Evolutionary conservation across 345 rosid genomes (phyloP).

Genomic region (Gynandropsis gynandra): DNA sequence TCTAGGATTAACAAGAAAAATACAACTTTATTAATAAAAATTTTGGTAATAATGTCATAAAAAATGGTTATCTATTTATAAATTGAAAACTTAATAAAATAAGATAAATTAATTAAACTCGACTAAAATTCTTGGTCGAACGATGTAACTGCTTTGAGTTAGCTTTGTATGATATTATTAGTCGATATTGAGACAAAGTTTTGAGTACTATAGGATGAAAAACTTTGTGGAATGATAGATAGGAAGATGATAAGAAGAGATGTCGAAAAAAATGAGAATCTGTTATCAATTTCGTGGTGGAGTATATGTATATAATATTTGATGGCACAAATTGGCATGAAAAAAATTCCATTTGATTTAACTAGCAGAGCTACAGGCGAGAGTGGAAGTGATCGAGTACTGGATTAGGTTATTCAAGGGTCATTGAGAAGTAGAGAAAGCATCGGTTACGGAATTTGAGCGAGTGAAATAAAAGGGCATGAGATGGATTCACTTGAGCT

Average conservation of each 20-base stretch:
- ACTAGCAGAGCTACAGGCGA: background rate
- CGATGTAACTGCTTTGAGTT: too few species aligned
- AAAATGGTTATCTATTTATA: too few species aligned
- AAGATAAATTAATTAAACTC: too few species aligned
- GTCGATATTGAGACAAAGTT: conserved; percentile 5
- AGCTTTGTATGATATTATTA: background rate
- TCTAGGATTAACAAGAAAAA: too few species aligned
- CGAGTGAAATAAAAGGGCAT: background rate
- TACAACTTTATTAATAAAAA: too few species aligned
- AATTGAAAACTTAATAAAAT: too few species aligned
- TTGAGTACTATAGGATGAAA: background rate
- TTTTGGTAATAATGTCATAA: too few species aligned
- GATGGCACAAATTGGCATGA: background rate
- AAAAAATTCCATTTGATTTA: background rate
- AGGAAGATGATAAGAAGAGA: background rate
- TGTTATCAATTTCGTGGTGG: background rate
- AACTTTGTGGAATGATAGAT: background rate
- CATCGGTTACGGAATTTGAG: too few species aligned
- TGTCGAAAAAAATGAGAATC: background rate
- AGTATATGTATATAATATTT: background rate
- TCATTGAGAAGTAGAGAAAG: background rate
- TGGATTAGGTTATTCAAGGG: background rate
- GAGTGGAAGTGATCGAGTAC: background rate
- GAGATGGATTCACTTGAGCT: too few species aligned
- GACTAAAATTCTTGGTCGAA: too few species aligned